These are phyloP conservation scores for Dactylis glomerata DNA, from an alignment of 176 grass and related monocot species.

Conservation along the genomic window DNA sequence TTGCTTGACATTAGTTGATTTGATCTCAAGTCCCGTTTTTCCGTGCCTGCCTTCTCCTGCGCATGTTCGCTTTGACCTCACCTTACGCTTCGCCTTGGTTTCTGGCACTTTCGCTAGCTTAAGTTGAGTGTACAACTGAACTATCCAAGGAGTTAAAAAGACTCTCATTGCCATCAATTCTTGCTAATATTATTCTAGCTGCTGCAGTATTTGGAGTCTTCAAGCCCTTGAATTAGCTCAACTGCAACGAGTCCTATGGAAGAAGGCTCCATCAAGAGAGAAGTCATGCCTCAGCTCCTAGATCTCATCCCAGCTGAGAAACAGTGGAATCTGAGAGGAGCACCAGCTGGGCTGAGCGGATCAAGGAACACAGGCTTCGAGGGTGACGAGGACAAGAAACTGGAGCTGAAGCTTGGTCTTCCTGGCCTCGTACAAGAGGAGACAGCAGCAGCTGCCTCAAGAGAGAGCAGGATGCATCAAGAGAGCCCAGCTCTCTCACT, in stretches of 20 bases:
- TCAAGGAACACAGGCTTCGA: conserved; percentile 25
- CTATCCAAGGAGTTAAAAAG: not conserved
- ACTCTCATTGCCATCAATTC: conserved; percentile 24
- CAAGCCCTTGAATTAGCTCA: conserved; percentile 22
- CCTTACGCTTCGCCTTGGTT: not conserved
- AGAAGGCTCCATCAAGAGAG: conserved; percentile 43
- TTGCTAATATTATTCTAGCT: conserved; percentile 1
- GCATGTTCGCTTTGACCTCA: conserved; percentile 31
- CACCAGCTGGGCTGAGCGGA: not conserved
- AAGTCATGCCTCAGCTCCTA: conserved; percentile 52
- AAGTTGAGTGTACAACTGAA: conserved; percentile 52
- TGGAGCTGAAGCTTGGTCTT: conserved; percentile 83
- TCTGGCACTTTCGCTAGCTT: conserved; percentile 14
- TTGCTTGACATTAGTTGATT: conserved; percentile 20
- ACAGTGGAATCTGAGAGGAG: conserved; percentile 42
- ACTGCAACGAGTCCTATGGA: conserved; percentile 46
- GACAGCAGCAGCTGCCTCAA: not conserved
- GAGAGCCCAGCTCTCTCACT: conserved; percentile 55
- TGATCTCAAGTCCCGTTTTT: not conserved
- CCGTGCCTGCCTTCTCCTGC: conserved; percentile 1
- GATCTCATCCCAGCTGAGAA: conserved; percentile 78
- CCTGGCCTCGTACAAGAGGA: conserved; percentile 55
- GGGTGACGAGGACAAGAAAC: conserved; percentile 56
- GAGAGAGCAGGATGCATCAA: conserved; percentile 24
- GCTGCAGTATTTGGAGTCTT: conserved; percentile 12